phyloP scores from a whole-genome alignment of 495 filamentous ascomycete genomes.

The Bacidia gigantensis region DNA sequence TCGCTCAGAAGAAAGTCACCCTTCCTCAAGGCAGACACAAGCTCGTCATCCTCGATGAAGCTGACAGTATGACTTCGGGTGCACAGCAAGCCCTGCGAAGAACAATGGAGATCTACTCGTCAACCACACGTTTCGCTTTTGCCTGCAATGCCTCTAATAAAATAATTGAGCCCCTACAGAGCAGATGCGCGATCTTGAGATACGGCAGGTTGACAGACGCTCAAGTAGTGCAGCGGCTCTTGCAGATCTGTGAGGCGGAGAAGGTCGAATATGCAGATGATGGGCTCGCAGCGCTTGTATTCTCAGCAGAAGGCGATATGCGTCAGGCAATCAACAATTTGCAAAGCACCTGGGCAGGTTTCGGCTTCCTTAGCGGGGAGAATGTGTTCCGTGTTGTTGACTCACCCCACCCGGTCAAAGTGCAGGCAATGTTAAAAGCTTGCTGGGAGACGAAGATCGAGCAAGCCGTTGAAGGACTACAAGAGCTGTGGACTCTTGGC shows the following conservation, averaged over 20 bases:
- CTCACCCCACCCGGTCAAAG: conserved; percentile 90
- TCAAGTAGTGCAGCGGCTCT: conserved; percentile 76
- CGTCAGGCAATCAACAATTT: conserved; percentile 98
- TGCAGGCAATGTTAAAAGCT: conserved; percentile 95
- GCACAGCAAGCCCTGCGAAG: conserved; percentile 90
- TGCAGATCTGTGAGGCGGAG: conserved; percentile 81
- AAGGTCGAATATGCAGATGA: conserved; percentile 81
- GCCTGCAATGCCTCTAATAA: conserved; percentile 98
- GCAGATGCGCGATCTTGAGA: conserved; percentile 88
- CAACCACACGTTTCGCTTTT: conserved; percentile 94
- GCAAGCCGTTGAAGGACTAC: conserved; percentile 67
- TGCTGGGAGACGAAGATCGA: conserved; percentile 88
- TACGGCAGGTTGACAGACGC: conserved; percentile 85
- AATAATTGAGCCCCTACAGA: conserved; percentile 97
- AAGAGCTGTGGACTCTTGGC: conserved; percentile 85
- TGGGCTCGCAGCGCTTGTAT: conserved; percentile 86
- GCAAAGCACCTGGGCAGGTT: conserved; percentile 88
- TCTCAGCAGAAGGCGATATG: conserved; percentile 98
- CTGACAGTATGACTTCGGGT: conserved; percentile 91
- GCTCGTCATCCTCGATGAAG: conserved; percentile 93
- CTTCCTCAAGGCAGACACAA: conserved; percentile 85
- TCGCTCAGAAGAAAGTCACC: conserved; percentile 98
- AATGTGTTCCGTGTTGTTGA: conserved; percentile 99
- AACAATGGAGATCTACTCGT: conserved; percentile 98
- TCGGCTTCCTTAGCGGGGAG: conserved; percentile 91